These are phyloP conservation scores for Usnea hakonensis DNA, from an alignment of 495 filamentous ascomycete species.

Conservation along the genomic window DNA sequence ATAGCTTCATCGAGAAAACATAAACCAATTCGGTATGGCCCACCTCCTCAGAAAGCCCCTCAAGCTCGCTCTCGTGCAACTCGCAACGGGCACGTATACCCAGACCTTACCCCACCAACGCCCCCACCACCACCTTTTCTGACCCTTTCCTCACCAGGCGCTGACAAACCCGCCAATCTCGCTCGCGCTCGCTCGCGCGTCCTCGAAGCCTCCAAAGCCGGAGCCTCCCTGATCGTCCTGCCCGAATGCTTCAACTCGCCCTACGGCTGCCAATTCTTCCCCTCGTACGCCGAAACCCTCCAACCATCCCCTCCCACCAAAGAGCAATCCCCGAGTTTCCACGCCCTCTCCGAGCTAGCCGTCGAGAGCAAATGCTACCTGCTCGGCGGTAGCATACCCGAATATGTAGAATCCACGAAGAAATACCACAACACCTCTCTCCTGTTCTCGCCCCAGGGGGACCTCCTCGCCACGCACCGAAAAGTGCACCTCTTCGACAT, in stretches of 20 bases:
- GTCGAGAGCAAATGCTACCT: slow-evolving; percentile 68
- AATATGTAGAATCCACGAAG: slow-evolving; percentile 52
- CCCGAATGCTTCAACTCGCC: slow-evolving; percentile 96
- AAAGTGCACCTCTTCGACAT: slow-evolving; percentile 99
- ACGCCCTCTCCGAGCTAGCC: slow-evolving; percentile 74
- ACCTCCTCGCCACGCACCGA: slow-evolving; percentile 75
- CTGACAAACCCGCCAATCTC: slow-evolving; percentile 83
- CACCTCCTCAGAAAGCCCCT: slow-evolving; percentile 60
- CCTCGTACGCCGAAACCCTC: slow-evolving; percentile 81
- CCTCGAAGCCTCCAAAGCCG: slow-evolving; percentile 64
- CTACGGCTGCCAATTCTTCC: slow-evolving; percentile 89
- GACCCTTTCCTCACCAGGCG: slow-evolving; percentile 38
- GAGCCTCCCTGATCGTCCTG: slow-evolving; percentile 56
- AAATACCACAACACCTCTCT: slow-evolving; percentile 91
- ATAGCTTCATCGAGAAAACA: background rate
- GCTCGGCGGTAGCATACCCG: slow-evolving; percentile 88
- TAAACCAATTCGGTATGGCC: slow-evolving; percentile 32
- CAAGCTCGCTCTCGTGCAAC: slow-evolving; percentile 76
- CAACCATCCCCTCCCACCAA: slow-evolving; percentile 66
- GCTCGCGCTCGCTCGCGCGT: slow-evolving; percentile 71
- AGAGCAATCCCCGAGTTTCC: slow-evolving; percentile 69
- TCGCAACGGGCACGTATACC: slow-evolving; percentile 52
- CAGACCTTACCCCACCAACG: background rate
- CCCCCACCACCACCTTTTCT: background rate
- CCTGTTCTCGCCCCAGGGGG: slow-evolving; percentile 68